Conservation (phyloP, 768 basidiomycete species). For the Lactarius sp. region DNA sequence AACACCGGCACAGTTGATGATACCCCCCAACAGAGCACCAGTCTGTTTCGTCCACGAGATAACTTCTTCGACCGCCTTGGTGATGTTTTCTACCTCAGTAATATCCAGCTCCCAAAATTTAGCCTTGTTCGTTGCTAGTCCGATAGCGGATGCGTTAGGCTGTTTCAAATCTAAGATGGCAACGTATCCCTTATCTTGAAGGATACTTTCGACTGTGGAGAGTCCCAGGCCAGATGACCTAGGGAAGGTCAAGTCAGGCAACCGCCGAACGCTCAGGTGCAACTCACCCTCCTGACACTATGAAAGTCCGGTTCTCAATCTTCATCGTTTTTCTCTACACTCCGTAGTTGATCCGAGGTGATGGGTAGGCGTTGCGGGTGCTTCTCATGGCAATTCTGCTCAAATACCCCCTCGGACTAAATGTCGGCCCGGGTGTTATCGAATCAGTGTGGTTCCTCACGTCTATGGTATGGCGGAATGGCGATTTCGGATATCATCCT, state of each 20-base stretch:
- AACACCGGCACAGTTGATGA: slow-evolving; percentile 56
- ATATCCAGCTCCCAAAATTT: slow-evolving; percentile 30
- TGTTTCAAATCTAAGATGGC: slow-evolving; percentile 49
- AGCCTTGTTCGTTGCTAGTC: not conserved
- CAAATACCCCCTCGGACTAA: no score
- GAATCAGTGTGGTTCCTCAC: no score
- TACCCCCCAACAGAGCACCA: slow-evolving; percentile 47
- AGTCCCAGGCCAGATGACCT: slow-evolving; percentile 57
- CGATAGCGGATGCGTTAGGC: slow-evolving; percentile 24
- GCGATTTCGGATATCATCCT: no score
- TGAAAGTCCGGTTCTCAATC: slow-evolving; percentile 47
- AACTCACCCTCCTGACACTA: slow-evolving; percentile 53
- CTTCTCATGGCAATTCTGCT: not conserved
- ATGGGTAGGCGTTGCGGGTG: no score
- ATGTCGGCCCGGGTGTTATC: no score
- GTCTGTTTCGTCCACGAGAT: slow-evolving; percentile 32
- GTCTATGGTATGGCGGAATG: no score
- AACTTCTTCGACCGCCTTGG: slow-evolving; percentile 27
- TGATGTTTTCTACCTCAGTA: slow-evolving; percentile 29
- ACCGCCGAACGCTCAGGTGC: not conserved
- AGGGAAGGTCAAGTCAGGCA: not conserved
- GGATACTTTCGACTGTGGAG: slow-evolving; percentile 45
- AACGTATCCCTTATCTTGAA: slow-evolving; percentile 31
- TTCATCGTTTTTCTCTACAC: slow-evolving; percentile 36
- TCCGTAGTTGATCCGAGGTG: not conserved